Percentiles rank a stretch among this genome's conserved stretches.
Conservation (phyloP, 805 yeast genomes). For the Zygosaccharomyces gambellarensis region DNA sequence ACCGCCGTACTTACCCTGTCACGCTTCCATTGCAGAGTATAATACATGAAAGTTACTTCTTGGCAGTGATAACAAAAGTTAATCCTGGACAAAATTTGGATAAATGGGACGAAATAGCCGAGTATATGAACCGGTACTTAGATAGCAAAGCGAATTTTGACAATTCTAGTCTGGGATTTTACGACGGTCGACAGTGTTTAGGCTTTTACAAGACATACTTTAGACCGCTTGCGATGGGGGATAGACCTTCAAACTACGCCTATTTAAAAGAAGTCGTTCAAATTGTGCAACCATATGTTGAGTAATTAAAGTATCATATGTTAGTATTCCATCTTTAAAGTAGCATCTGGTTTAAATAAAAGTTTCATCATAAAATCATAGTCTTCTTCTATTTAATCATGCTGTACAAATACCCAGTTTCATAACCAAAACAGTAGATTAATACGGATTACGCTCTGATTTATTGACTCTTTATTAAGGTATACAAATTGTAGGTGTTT, state of each 20-base stretch:
- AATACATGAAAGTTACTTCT: not conserved
- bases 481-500: too few species aligned
- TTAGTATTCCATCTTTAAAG: too few species aligned
- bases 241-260: not conserved
- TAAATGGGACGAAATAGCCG: slow-evolving; percentile 5
- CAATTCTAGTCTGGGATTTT: not conserved
- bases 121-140: not conserved
- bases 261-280: not conserved
- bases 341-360: too few species aligned
- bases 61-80: not conserved
- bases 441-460: too few species aligned
- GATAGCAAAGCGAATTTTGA: not conserved
- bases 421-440: too few species aligned
- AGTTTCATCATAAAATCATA: too few species aligned
- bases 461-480: too few species aligned
- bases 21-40: not conserved
- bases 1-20: not conserved
- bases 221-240: not conserved
- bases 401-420: too few species aligned
- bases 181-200: slow-evolving; percentile 6
- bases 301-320: not conserved
- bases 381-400: too few species aligned
- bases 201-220: not conserved
- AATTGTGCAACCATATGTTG: not conserved
- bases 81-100: slow-evolving; percentile 1